Evolutionary conservation across 495 filamentous ascomycete genomes (phyloP).

Genomic region (Penicillium crystallinum): DNA sequence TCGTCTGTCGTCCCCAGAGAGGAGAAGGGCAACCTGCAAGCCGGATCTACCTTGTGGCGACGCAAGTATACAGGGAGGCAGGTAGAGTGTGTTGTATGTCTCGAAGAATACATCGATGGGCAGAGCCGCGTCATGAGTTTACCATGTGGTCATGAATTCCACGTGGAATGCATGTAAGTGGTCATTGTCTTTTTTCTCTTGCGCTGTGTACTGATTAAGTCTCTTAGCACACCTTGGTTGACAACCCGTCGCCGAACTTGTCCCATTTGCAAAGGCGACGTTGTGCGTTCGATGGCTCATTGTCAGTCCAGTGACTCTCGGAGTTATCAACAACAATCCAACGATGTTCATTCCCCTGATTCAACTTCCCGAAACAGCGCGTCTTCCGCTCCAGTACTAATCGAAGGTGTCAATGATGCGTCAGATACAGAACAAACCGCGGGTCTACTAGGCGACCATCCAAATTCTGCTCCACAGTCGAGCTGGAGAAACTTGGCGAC

Average conservation of each 20-base stretch:
- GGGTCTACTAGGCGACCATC: slow-evolving; percentile 36
- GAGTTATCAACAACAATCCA: slow-evolving; percentile 42
- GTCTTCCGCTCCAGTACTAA: slow-evolving; percentile 46
- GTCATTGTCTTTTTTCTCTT: neutral
- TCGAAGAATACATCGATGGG: slow-evolving; percentile 95
- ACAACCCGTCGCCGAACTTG: slow-evolving; percentile 92
- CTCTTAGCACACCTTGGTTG: slow-evolving; percentile 86
- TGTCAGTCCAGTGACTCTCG: slow-evolving; percentile 44
- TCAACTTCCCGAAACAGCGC: slow-evolving; percentile 26
- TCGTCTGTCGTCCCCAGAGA: slow-evolving; percentile 30
- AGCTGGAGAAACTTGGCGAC: slow-evolving; percentile 41
- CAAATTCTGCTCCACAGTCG: slow-evolving; percentile 34
- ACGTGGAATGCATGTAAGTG: slow-evolving; percentile 97
- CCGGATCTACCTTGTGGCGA: slow-evolving; percentile 53
- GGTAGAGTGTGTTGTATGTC: slow-evolving; percentile 92
- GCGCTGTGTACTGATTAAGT: slow-evolving; percentile 12
- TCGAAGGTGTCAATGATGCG: slow-evolving; percentile 30
- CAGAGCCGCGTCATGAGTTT: slow-evolving; percentile 94
- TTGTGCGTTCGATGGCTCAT: slow-evolving; percentile 62
- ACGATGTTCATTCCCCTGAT: slow-evolving; percentile 26
- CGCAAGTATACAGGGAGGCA: slow-evolving; percentile 82
- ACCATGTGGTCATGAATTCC: slow-evolving; percentile 98
- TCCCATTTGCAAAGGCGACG: slow-evolving; percentile 96
- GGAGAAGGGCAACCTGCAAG: slow-evolving; percentile 49
- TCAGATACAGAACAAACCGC: slow-evolving; percentile 39